phyloP scores from a whole-genome alignment of 257 asterid species.

The Forsythia viridissima region DNA sequence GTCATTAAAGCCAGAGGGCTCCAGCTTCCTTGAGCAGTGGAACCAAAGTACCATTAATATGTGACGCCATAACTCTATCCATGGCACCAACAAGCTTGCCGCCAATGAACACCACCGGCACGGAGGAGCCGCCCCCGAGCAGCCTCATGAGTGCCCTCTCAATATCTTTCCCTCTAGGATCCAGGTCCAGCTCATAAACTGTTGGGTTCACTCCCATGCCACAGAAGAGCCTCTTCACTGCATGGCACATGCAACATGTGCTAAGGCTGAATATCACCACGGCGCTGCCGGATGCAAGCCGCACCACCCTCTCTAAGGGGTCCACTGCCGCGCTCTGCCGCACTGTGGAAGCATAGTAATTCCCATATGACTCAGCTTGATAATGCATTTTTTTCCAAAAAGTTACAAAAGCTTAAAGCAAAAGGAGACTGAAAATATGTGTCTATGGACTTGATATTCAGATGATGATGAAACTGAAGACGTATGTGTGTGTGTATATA shows the following conservation, averaged over 20 bases:
- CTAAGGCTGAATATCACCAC: conserved; percentile 50
- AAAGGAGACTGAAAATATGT: not conserved
- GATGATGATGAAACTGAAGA: conserved; percentile 16
- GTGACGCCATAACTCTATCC: conserved; percentile 55
- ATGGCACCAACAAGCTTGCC: conserved; percentile 46
- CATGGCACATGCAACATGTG: conserved; percentile 55
- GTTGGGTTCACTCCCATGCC: conserved; percentile 45
- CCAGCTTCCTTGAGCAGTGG: conserved; percentile 50
- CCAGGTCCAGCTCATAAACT: conserved; percentile 44
- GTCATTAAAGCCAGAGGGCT: conserved; percentile 49
- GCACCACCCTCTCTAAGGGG: conserved; percentile 39
- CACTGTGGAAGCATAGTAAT: not conserved
- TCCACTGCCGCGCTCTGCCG: conserved; percentile 23
- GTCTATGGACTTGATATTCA: not conserved
- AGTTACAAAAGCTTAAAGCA: not conserved
- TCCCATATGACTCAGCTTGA: conserved; percentile 32
- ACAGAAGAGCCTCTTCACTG: conserved; percentile 45
- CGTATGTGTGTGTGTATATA: conserved; percentile 11
- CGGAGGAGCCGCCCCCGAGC: conserved; percentile 32
- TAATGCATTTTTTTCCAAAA: conserved; percentile 32
- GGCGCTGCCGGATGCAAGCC: conserved; percentile 45
- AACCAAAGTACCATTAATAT: conserved; percentile 44
- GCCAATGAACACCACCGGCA: conserved; percentile 50
- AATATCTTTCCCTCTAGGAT: conserved; percentile 39
- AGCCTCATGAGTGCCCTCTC: conserved; percentile 42